A percentile compares a stretch with the other conserved stretches of the same genome.
These are phyloP conservation scores for Talaromyces trachyspermus DNA, from an alignment of 495 filamentous ascomycete species.

Conservation along the genomic window DNA sequence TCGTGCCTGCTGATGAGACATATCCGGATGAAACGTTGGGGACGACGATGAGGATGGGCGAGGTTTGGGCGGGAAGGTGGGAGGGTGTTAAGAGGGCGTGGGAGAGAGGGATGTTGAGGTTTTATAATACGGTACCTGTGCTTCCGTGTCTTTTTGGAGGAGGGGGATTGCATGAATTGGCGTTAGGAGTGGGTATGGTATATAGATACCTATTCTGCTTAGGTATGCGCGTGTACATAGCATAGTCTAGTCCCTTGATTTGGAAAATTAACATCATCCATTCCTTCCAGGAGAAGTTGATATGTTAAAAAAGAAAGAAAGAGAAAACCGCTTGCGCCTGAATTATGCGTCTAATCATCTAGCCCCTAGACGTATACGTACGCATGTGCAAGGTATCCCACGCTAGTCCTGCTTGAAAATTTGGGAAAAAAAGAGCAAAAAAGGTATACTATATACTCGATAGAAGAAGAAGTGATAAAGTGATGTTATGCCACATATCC, in stretches of 20 bases:
- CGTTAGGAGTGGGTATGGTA: neutral
- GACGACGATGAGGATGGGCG: slow-evolving; percentile 60
- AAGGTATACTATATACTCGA: no score
- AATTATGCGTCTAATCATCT: slow-evolving; percentile 5
- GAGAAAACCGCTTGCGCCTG: neutral
- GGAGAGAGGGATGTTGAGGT: slow-evolving; percentile 68
- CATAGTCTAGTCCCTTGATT: no score
- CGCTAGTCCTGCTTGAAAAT: no score
- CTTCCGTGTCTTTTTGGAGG: neutral
- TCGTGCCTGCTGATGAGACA: slow-evolving; percentile 50
- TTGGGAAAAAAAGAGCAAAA: no score
- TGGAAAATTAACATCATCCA: no score
- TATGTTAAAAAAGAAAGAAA: no score
- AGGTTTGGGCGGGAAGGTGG: slow-evolving; percentile 85
- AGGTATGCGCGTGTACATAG: no score
- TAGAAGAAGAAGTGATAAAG: neutral
- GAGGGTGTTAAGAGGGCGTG: slow-evolving; percentile 68
- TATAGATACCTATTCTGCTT: no score
- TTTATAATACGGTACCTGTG: slow-evolving; percentile 44
- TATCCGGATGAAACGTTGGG: slow-evolving; percentile 48
- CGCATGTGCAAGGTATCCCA: no score
- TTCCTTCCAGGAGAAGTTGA: no score
- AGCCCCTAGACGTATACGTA: no score
- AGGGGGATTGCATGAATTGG: neutral
- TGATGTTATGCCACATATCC: slow-evolving; percentile 59